Base-by-base conservation (phyloP, 2,329 filamentous ascomycete genomes). In the Thyridium curvatum region DNA sequence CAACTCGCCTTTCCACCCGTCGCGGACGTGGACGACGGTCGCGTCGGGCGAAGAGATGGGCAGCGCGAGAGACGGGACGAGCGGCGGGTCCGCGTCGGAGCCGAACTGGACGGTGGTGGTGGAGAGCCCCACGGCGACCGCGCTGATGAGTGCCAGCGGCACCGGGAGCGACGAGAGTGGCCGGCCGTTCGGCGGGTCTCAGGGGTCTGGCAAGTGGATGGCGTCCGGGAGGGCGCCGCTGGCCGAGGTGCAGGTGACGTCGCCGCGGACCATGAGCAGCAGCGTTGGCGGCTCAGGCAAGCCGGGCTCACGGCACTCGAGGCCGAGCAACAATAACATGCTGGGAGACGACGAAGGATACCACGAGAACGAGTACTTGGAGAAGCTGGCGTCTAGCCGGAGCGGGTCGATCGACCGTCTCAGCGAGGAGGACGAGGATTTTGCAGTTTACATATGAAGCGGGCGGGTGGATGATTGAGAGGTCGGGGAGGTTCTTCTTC, bases 71-170 rank as follows among this genome's bases (percentile, higher is more conserved):
- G 21, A 26, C 21, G 21, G 21, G 10, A 95, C 68, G 41, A 95
- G 79, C 0, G 86, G 36, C 86, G 78, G 5, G 68, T 71, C 12
- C 21, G 21, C 21, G 6, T 26, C 21, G 21, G 14, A 17, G 17
- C 31, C 37, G 31, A 34, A 38, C 30, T 38, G 37, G 37, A 38
- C 37, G 6, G 14, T 34, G 6, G 30, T 18, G 17, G n/a, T 15
- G 30, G 35, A 16, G 30, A 26, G 21, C 21, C 21, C 21, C 10
- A 6, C 21, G 10, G 21, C 21, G 21, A 26, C 6, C 21, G 21
- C 21, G 21, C 21, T 26, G 21, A 26, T 26, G 21, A 26, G 21
- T 26, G 21, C 21, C 10, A 26, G 21, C 10, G 21, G 21, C 6
- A 26, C 21, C 6, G 21, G 21, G 6, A 26, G 21, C 21, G 21